Evolutionary conservation across 257 asterid species (phyloP), one percentile per base, ranked within the genome.

Genomic region (Nicotiana attenuata): DNA sequence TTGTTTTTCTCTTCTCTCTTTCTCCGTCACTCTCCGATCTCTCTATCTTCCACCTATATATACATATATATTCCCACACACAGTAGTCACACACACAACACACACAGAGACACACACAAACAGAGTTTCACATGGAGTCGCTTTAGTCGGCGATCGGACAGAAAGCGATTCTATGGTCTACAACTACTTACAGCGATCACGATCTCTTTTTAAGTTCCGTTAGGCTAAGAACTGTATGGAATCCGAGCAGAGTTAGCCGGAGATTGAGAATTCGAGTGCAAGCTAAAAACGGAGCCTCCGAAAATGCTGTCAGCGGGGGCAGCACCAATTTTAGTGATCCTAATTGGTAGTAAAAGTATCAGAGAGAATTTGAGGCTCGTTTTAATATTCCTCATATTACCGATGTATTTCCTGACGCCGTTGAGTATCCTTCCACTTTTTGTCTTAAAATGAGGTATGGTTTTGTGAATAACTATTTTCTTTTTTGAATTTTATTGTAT

Each of bases 341-440:
- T 47, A 92, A 90, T 59, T 94, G 97, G 98, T 92, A 91, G 90
- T 61, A 82, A 0, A 92, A 90, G 86, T 92, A 87, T 84, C 90
- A 89, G 91, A 77, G 61, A 55, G 95, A 94, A 19, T 92, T 94
- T 82, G 95, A 88, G 76, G 87, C 89, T 80, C 92, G 97, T 57
- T 94, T 94, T 86, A 86, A 83, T 14, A 90, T 94, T 83, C 97
- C 97, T 33, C 98, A 91, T 65, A 20, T 94, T 68, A 88, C 92
- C 1, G 93, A 92, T 87, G 85, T 83, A n/a, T 81, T 90, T 19
- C 81, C 84, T 47, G 92, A 91, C 81, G 88, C 95, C 64, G 92
- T 85, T 85, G 88, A 92, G 5, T 91, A 90, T 65, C 98, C 97
- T 52, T 94, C 98, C 22, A 91, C 98, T 67, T 94, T 94, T 83